Evolutionary conservation across 805 yeast genomes (phyloP).

Genomic region (Metschnikowia kunwiensis): DNA sequence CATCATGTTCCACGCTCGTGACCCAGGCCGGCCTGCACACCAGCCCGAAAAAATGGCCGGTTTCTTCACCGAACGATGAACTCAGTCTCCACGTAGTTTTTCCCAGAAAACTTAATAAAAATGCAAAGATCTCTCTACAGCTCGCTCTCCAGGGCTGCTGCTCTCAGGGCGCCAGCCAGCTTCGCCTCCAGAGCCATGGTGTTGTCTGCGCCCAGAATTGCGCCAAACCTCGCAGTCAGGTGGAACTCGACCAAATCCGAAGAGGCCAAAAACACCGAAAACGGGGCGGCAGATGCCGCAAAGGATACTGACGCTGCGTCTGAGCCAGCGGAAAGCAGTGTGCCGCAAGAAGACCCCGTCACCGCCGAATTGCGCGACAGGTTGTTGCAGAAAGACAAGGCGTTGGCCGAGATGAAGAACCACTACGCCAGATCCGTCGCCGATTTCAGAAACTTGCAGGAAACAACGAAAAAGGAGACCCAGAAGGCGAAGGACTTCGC

Average conservation of each 20-base stretch:
- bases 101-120: neutral
- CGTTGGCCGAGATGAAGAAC: constrained; percentile 78
- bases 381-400: constrained; percentile 61
- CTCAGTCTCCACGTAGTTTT: neutral
- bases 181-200: constrained; percentile 8
- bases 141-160: constrained; percentile 10
- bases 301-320: constrained; percentile 4
- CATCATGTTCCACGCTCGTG: too few relatives aligned
- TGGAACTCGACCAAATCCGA: constrained; percentile 14
- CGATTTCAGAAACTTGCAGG: constrained; percentile 90
- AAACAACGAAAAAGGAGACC: constrained; percentile 80
- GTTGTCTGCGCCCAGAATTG: constrained; percentile 6
- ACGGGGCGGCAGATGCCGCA: constrained; percentile 3
- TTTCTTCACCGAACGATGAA: neutral
- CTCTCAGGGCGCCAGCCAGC: constrained; percentile 9
- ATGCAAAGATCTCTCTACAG: constrained; percentile 17
- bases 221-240: constrained; percentile 6
- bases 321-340: neutral
- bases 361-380: constrained; percentile 48
- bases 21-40: too few relatives aligned
- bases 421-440: constrained; percentile 80
- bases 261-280: constrained; percentile 1
- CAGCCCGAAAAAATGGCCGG: neutral
- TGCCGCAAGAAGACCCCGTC: constrained; percentile 20
- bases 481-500: constrained; percentile 89